Conservation (phyloP, 177 flowering plant genomes). For the Telopea speciosissima region DNA sequence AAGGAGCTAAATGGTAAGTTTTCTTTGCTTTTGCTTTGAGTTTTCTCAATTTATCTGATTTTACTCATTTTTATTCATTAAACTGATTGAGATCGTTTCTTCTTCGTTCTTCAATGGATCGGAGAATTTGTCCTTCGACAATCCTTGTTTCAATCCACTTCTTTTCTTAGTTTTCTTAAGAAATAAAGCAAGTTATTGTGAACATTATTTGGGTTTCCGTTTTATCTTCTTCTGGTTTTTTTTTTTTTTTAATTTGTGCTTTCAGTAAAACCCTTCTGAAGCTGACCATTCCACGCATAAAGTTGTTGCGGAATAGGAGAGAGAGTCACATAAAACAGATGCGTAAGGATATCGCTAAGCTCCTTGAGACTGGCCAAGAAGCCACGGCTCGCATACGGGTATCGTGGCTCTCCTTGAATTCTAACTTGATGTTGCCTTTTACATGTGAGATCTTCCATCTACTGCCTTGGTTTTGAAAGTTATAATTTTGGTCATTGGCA, state of each 20-base stretch:
- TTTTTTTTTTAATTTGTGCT: not conserved
- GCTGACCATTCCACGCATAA: conserved; percentile 85
- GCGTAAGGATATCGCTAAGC: conserved; percentile 92
- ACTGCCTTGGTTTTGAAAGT: not conserved
- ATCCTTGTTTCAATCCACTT: not conserved
- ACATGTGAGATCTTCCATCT: not conserved
- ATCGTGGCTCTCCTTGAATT: conserved; percentile 4
- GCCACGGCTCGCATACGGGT: conserved; percentile 98
- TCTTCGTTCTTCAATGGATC: not conserved
- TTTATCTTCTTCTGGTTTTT: too few relatives aligned
- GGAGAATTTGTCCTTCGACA: not conserved
- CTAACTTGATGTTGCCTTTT: not conserved
- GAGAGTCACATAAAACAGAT: conserved; percentile 88
- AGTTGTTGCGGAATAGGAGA: conserved; percentile 83
- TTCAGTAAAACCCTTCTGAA: conserved; percentile 86
- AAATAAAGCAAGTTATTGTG: not conserved
- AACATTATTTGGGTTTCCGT: not conserved
- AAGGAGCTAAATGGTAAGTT: conserved; percentile 36
- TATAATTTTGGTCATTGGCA: not conserved
- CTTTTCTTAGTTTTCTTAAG: not conserved
- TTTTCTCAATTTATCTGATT: not conserved
- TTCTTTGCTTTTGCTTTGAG: not conserved
- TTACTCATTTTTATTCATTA: not conserved
- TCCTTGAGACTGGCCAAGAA: conserved; percentile 95
- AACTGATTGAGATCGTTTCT: not conserved